Evolutionary conservation across 495 filamentous ascomycete genomes (phyloP), one percentile per base, ranked within the genome.

Genomic region (Aspergillus haitiensis): DNA sequence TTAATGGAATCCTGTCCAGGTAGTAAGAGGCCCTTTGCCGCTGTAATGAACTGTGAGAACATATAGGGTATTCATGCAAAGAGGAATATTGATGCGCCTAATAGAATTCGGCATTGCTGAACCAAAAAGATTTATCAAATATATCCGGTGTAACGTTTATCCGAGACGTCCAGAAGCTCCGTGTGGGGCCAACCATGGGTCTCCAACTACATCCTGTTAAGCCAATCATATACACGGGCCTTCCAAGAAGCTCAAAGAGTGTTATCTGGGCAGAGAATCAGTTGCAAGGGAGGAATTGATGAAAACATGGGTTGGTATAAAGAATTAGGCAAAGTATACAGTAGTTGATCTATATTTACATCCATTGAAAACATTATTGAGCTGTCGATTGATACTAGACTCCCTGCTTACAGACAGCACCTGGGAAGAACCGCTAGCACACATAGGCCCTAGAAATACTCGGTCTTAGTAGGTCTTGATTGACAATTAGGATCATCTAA

Each of bases 21-120:
- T 62, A 66, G 62, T 53, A 78, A 75, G 56, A 79, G 60, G 64
- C 75, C 75, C 65, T 76, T 79, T 59, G 77, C 77, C 39, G 72
- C 72, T 44, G 72, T 79, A 55, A 78, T 69, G 54, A 79, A n/a
- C 27, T 78, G 68, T 36, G 75, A 68, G 58, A 79, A 75, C 77
- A 79, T 78, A 77, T 68, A 72, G 65, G 52, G 49, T 7, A 27
- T 27, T 27, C 21, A 27, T 1, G 21, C 45, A 58, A 57, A 54
- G 57, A 59, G 54, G 56, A 63, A 68, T 60, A 52, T 62, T 63
- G 48, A 52, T 64, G 61, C 60, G 52, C 33, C 39, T 51, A 13
- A 40, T 13, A 40, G 10, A 56, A 59, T 39, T 62, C 49, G 56
- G 59, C 34, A 5, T 46, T 10, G 37, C 10, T 42, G 32, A 50